Evolutionary conservation across 345 rosid species (phyloP).

Genomic region (Crucihimalaya himalaica): DNA sequence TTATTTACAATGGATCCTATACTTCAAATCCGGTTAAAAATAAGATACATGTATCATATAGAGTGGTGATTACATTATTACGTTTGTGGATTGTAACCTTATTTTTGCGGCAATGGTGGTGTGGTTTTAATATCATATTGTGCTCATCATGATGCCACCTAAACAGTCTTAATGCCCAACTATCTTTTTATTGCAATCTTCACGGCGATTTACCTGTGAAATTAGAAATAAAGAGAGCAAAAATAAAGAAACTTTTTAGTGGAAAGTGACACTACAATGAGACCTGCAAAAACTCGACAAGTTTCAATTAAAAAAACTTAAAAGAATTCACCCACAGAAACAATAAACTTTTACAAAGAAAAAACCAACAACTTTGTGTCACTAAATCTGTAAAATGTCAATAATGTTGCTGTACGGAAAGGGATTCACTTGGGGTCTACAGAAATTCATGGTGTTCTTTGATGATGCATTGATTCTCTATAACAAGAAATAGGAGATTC

Average conservation of each 20-base stretch:
- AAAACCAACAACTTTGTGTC: constrained; percentile 35
- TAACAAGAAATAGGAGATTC: constrained; percentile 26
- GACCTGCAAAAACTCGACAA: constrained; percentile 42
- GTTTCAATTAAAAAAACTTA: constrained; percentile 36
- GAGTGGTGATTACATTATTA: constrained; percentile 29
- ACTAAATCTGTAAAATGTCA: constrained; percentile 32
- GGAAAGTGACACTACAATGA: constrained; percentile 45
- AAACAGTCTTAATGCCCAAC: constrained; percentile 35
- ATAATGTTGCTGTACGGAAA: constrained; percentile 46
- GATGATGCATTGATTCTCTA: constrained; percentile 34
- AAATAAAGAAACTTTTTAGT: constrained; percentile 32
- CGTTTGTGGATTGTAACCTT: constrained; percentile 39
- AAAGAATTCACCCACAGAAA: constrained; percentile 36
- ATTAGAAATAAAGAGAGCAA: not conserved
- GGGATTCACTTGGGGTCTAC: constrained; percentile 43
- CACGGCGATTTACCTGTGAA: constrained; percentile 38
- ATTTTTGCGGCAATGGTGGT: constrained; percentile 36
- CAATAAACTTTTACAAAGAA: constrained; percentile 16
- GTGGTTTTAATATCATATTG: constrained; percentile 29
- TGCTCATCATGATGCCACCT: constrained; percentile 32
- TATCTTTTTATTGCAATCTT: constrained; percentile 38
- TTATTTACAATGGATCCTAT: not conserved
- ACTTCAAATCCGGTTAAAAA: not conserved
- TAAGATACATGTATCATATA: constrained; percentile 18
- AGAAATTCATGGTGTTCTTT: constrained; percentile 26